Evolutionary conservation across 352 stramenopile species (phyloP).

Genomic region (Pythium phragmitis): DNA sequence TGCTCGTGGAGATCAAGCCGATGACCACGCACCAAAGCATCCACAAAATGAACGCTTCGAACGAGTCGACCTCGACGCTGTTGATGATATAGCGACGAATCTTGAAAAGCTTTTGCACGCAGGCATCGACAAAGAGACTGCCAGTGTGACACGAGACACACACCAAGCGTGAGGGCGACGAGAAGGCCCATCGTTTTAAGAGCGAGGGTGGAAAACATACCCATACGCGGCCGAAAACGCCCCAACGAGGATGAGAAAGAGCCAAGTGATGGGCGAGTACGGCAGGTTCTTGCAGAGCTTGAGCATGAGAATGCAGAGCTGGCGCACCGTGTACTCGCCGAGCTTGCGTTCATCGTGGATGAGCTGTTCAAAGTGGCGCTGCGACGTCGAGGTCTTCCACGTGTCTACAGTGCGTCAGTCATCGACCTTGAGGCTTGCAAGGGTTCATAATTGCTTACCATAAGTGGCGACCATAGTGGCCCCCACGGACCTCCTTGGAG

Average conservation of each 20-base stretch:
- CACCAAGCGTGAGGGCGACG: not conserved
- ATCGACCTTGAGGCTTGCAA: not conserved
- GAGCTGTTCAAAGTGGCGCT: constrained; percentile 63
- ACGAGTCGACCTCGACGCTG: constrained; percentile 51
- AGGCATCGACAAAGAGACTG: constrained; percentile 61
- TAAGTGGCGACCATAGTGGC: constrained; percentile 28
- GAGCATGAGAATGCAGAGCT: constrained; percentile 59
- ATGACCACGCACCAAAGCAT: constrained; percentile 57
- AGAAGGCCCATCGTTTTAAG: not conserved
- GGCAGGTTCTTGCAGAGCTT: constrained; percentile 74
- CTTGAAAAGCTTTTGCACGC: constrained; percentile 66
- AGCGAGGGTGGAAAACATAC: constrained; percentile 28
- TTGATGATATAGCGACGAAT: constrained; percentile 57
- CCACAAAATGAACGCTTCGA: constrained; percentile 66
- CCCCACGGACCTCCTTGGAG: not conserved
- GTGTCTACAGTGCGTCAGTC: constrained; percentile 40
- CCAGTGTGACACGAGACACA: not conserved
- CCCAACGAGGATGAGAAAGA: constrained; percentile 68
- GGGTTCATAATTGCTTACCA: constrained; percentile 15
- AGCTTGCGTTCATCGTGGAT: constrained; percentile 52
- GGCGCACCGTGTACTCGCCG: constrained; percentile 44
- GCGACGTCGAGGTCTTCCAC: constrained; percentile 63
- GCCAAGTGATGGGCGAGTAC: constrained; percentile 80
- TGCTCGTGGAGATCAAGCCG: constrained; percentile 53
- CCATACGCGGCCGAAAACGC: constrained; percentile 58